These are phyloP conservation scores for Pichia paraexigua DNA, from an alignment of 805 yeast species.

Conservation along the genomic window DNA sequence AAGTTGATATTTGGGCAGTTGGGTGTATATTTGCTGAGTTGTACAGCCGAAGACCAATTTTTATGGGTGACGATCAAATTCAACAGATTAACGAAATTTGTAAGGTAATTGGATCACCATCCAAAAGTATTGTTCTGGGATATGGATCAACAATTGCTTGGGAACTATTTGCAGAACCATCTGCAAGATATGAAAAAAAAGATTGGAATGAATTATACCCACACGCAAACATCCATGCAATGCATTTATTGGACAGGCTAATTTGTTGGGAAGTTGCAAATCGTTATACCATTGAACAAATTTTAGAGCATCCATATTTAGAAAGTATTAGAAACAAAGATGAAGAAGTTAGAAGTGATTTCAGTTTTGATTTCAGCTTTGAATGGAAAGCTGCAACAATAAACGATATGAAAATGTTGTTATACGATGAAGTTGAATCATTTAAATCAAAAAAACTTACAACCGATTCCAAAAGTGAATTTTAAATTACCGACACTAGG, in stretches of 20 bases:
- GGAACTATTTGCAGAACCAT: constrained; percentile 38
- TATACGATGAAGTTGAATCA: constrained; percentile 44
- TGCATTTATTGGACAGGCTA: constrained; percentile 44
- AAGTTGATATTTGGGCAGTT: constrained; percentile 87
- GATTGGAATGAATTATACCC: constrained; percentile 56
- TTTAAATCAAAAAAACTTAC: constrained; percentile 33
- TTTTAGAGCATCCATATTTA: constrained; percentile 52
- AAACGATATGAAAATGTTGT: constrained; percentile 38
- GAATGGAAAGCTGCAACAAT: constrained; percentile 38
- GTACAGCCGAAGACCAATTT: constrained; percentile 71
- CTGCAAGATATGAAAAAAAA: constrained; percentile 33
- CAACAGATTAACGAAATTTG: constrained; percentile 67
- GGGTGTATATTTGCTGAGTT: constrained; percentile 88
- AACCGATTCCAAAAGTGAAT: neutral
- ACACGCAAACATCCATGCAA: constrained; percentile 45
- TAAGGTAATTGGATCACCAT: constrained; percentile 66
- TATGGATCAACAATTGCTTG: constrained; percentile 41
- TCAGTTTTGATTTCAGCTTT: constrained; percentile 58
- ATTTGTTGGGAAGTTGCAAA: constrained; percentile 56
- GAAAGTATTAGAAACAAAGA: constrained; percentile 41
- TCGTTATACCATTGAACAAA: constrained; percentile 48
- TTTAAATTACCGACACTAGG: neutral
- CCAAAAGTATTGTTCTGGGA: constrained; percentile 33
- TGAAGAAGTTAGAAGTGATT: constrained; percentile 47
- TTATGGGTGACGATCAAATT: constrained; percentile 63